A percentile compares a stretch with the other conserved stretches of the same genome.
Conservation (phyloP, 768 basidiomycete genomes). For the Pleurotus sapidus region DNA sequence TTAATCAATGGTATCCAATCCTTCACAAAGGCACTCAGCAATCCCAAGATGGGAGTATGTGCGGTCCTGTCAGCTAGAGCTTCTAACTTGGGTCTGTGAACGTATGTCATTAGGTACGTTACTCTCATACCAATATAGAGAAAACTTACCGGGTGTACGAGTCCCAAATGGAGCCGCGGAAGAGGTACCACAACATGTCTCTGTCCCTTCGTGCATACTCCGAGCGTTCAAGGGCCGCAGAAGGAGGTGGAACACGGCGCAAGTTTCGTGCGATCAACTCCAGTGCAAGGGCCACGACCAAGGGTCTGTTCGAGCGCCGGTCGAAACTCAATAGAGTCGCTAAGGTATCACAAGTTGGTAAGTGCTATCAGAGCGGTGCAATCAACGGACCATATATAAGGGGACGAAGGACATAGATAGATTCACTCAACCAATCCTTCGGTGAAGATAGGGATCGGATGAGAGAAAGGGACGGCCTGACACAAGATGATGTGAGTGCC, state of each 20-base stretch:
- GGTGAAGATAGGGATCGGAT: constrained; percentile 57
- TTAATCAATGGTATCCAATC: constrained; percentile 90
- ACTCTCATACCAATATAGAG: neutral
- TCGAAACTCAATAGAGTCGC: constrained; percentile 43
- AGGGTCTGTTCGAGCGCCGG: constrained; percentile 55
- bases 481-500: constrained; percentile 68
- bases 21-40: constrained; percentile 66
- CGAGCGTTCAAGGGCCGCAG: constrained; percentile 61
- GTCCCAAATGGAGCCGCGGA: constrained; percentile 86
- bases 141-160: constrained; percentile 62
- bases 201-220: constrained; percentile 85
- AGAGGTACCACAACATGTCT: constrained; percentile 79
- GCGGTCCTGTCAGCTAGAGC: constrained; percentile 54
- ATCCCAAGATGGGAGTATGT: constrained; percentile 59
- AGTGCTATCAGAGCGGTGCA: constrained; percentile 7
- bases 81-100: constrained; percentile 71
- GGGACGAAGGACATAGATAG: constrained; percentile 69
- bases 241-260: constrained; percentile 62
- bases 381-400: constrained; percentile 65
- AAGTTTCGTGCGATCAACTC: constrained; percentile 75
- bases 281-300: constrained; percentile 61
- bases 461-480: constrained; percentile 69
- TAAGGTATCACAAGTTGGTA: constrained; percentile 15
- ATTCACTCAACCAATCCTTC: constrained; percentile 74
- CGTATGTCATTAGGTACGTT: no score